Evolutionary conservation across 306 rosid genomes (phyloP).

Genomic region (Prunus fruticosa): DNA sequence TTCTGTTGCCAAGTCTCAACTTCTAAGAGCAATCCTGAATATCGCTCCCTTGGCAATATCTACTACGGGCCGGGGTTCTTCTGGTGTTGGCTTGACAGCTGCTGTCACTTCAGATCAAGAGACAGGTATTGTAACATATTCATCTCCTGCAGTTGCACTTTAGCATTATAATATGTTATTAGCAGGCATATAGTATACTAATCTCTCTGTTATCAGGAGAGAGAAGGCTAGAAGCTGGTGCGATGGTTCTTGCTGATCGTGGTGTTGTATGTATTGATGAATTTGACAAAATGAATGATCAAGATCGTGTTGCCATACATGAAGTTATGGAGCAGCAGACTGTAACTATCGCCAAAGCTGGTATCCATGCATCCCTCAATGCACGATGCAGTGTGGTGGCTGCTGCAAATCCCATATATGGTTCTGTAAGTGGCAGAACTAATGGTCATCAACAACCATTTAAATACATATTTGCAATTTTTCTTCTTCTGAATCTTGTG

Average conservation of each 20-base stretch:
- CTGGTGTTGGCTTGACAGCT: conserved; percentile 99
- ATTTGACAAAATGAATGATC: conserved; percentile 98
- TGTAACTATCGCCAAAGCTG: conserved; percentile 98
- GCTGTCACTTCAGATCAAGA: conserved; percentile 99
- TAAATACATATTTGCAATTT: neutral
- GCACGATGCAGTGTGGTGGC: conserved; percentile 99
- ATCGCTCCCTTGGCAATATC: conserved; percentile 96
- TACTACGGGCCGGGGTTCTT: conserved; percentile 97
- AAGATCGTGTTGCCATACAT: conserved; percentile 96
- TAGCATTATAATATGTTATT: conserved; percentile 4
- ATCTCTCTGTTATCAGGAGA: conserved; percentile 60
- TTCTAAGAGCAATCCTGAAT: conserved; percentile 89
- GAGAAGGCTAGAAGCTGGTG: conserved; percentile 99
- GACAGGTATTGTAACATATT: conserved; percentile 57
- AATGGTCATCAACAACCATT: neutral
- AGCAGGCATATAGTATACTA: conserved; percentile 2
- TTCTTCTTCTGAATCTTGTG: conserved; percentile 7
- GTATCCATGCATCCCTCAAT: conserved; percentile 96
- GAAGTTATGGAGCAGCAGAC: conserved; percentile 99
- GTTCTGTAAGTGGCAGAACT: conserved; percentile 66
- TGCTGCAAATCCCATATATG: conserved; percentile 99
- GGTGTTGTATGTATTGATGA: conserved; percentile 99
- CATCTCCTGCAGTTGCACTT: neutral
- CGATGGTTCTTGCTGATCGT: conserved; percentile 98
- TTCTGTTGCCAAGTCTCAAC: conserved; percentile 99